These are phyloP conservation scores for Ophiocordyceps camponoti-leonardi DNA, from an alignment of 2,329 filamentous ascomycete genomes.

Conservation along the genomic window DNA sequence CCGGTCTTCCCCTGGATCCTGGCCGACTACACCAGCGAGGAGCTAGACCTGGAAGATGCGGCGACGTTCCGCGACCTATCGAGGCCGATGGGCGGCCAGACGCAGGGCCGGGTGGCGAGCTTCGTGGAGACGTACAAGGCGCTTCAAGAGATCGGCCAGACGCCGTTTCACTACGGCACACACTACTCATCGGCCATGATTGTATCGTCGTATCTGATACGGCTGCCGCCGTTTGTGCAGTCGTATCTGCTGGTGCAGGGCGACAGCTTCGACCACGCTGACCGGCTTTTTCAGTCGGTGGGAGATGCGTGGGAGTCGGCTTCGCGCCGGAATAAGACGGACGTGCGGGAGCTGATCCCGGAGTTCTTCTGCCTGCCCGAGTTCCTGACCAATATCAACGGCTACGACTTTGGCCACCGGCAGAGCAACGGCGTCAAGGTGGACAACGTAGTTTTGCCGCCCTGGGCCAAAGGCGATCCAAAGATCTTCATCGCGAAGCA, in stretches of 20 bases:
- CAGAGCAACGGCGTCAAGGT: constrained; percentile 69
- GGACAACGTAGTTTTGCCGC: constrained; percentile 75
- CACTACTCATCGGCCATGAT: constrained; percentile 99
- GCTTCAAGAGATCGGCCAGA: constrained; percentile 81
- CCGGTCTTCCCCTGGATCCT: constrained; percentile 96
- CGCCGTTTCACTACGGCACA: constrained; percentile 92
- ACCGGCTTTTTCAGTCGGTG: constrained; percentile 87
- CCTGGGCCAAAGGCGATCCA: constrained; percentile 92
- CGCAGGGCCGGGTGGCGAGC: constrained; percentile 53
- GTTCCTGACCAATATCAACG: constrained; percentile 85
- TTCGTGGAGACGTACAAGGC: constrained; percentile 75
- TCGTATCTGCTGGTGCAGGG: constrained; percentile 89
- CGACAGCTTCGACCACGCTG: constrained; percentile 91
- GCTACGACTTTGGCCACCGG: constrained; percentile 79
- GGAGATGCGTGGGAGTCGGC: constrained; percentile 82
- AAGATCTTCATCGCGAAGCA: constrained; percentile 93
- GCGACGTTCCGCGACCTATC: constrained; percentile 78
- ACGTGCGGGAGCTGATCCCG: constrained; percentile 85
- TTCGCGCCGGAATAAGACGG: constrained; percentile 76
- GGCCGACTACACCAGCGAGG: constrained; percentile 87
- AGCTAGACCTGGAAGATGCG: constrained; percentile 73
- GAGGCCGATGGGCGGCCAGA: constrained; percentile 93
- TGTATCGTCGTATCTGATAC: constrained; percentile 88
- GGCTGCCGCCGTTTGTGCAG: constrained; percentile 88
- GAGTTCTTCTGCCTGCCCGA: constrained; percentile 97